Base-by-base conservation (phyloP, 1,139 yeast genomes). In the Geotrichum carabidarum region DNA sequence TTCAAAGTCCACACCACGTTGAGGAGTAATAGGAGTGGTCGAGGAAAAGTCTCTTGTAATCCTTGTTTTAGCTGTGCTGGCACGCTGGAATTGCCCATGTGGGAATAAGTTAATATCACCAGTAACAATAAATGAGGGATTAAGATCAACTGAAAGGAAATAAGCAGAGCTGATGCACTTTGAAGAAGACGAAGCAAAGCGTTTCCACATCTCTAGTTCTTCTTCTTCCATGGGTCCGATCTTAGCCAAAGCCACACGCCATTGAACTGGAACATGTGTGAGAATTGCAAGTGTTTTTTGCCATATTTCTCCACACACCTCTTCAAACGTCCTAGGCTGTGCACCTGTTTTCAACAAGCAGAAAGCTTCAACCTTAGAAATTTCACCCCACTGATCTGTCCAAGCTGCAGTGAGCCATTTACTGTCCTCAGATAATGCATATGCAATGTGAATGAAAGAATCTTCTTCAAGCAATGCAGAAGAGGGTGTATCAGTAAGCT, bases 391-490 rank as follows among this genome's bases (percentile, higher is more conserved):
- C 51, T 93, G 93, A 65, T 91, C 96, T 0, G 95, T 78, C 95
- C 97, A 89, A 0, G 95, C 85, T 0, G 89, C 95, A 31, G 84
- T 81, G 49, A 89, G 76, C 96, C 97, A 91, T 56, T 80, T 81
- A 59, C 81, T 83, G 65, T 91, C 96, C 4, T 80, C 75, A 0
- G 96, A 86, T 53, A 95, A 69, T 38, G 90, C 89, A 64, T 90
- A 93, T 0, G 96, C 91, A 32, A 93, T 75, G 66, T 91, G 98
- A 41, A 93, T 73, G 61, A 83, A 86, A 0, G 86, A 77, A 65
- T 90, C 96, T 61, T 88, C 91, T 40, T 75, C 76, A 50, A 73
- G 71, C 48, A 74, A 71, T 67, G 66, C 71, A 58, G 64, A 58
- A 1, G 74, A 67, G 12, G 76, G 70, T 15, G 65, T 66, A 51